Evolutionary conservation across 2,329 filamentous ascomycete genomes (phyloP), one percentile per base, ranked within the genome.

Genomic region (Scedosporium aurantiacum): DNA sequence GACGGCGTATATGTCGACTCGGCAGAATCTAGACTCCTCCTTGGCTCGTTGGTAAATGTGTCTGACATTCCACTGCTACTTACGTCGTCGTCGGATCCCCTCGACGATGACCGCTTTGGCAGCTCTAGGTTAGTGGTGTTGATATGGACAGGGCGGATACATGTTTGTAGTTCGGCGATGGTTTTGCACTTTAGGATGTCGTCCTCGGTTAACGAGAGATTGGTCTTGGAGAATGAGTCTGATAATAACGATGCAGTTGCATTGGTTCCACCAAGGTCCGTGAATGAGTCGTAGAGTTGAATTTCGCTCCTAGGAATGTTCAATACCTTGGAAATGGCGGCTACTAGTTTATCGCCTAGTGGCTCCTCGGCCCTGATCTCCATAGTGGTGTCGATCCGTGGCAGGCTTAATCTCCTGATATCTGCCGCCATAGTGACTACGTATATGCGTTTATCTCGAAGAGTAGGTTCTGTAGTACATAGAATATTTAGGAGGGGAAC

Each of bases 171-270:
- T 64, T 79, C 78, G 59, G 76, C 73, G 47, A 79, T 67, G 3
- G 73, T 79, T 57, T 70, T 70, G 66, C 76, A 78, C 45, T 68
- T 70, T 60, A 78, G 68, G 57, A 78, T 75, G 61, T 79, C 77
- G 57, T 71, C 69, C 2, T 71, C 69, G 43, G 68, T 70, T 3
- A 76, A 65, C 3, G 68, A 66, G 56, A 76, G 67, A 28, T 74
- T 74, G n/a, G 71, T 67, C 55, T 66, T 67, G 67, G 73, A 68
- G 61, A 73, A 76, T n/a, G 64, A 68, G 43, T 67, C 69, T 40
- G 70, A 66, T 12, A 76, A 65, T 14, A 70, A 68, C 25, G 63
- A 65, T 8, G 74, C 75, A n/a, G 70, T 66, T 21, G 69, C 66
- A 28, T 71, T 69, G 63, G 74, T 70, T 57, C 78, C 75, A 41